Conservation (phyloP, 164 flowering plant genomes). For the Aristolochia fimbriata region DNA sequence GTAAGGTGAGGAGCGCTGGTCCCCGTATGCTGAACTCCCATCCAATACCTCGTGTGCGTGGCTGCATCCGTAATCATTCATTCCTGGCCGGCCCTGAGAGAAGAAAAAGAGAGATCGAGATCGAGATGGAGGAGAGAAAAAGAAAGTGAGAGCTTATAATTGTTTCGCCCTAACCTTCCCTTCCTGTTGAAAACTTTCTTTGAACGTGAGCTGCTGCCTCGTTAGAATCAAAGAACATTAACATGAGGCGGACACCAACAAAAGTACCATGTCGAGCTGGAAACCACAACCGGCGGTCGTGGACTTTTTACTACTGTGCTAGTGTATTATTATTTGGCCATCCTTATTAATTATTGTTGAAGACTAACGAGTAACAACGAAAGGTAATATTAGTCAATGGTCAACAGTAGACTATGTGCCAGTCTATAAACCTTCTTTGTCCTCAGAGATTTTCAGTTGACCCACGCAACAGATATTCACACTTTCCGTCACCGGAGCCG, state of each 20-base stretch:
- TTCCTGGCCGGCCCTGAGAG: too few species aligned
- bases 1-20: too few species aligned
- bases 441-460: too few species aligned
- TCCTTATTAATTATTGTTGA: neutral
- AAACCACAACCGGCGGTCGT: conserved; percentile 2
- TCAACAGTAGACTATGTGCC: neutral
- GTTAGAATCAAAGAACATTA: too few species aligned
- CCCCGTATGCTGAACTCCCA: too few species aligned
- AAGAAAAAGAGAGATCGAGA: too few species aligned
- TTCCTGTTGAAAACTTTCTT: neutral
- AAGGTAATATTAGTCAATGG: neutral
- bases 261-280: conserved; percentile 5
- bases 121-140: too few species aligned
- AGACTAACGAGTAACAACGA: neutral
- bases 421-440: too few species aligned
- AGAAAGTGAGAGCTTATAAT: too few species aligned
- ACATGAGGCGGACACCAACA: neutral
- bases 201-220: neutral
- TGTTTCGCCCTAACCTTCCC: neutral
- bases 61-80: conserved; percentile 1
- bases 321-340: too few species aligned
- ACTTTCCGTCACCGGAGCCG: too few species aligned
- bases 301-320: conserved; percentile 2
- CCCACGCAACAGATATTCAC: too few species aligned
- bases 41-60: conserved; percentile 9